Conservation (phyloP, 129 eudicot species). For the Centella asiatica region DNA sequence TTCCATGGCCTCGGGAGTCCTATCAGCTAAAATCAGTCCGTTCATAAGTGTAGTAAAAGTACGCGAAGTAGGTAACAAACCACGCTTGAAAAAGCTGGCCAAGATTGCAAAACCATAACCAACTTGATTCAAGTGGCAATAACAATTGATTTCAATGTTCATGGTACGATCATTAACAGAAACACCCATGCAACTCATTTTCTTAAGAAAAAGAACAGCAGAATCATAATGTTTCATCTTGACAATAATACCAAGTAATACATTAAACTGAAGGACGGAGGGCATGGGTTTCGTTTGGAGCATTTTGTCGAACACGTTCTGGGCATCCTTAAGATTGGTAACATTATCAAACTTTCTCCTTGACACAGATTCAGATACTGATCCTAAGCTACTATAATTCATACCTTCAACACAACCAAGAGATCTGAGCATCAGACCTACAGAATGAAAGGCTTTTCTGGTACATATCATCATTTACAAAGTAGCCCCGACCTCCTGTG, state of each 20-base stretch:
- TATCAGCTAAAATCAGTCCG: slow-evolving; percentile 9
- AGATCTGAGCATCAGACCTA: too few species aligned
- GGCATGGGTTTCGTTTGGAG: not conserved
- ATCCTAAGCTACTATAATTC: too few species aligned
- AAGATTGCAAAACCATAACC: slow-evolving; percentile 10
- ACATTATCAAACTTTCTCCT: not conserved
- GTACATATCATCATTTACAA: too few species aligned
- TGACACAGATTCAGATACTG: too few species aligned
- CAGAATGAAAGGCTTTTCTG: too few species aligned
- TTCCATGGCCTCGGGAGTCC: slow-evolving; percentile 9
- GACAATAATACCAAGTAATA: not conserved
- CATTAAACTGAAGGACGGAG: not conserved
- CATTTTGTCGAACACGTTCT: not conserved
- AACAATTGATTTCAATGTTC: not conserved
- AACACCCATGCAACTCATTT: too few species aligned
- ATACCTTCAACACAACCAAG: too few species aligned
- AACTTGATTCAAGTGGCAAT: not conserved
- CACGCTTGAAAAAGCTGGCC: slow-evolving; percentile 21
- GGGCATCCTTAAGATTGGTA: not conserved
- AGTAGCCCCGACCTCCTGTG: too few species aligned
- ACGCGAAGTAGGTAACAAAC: not conserved
- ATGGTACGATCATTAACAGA: too few species aligned
- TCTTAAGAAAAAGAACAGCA: not conserved
- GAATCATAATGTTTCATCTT: not conserved
- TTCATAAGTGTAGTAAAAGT: slow-evolving; percentile 19